Evolutionary conservation across 129 eudicot genomes (phyloP), one percentile per base, ranked within the genome.

Genomic region (Helianthus tuberosus): DNA sequence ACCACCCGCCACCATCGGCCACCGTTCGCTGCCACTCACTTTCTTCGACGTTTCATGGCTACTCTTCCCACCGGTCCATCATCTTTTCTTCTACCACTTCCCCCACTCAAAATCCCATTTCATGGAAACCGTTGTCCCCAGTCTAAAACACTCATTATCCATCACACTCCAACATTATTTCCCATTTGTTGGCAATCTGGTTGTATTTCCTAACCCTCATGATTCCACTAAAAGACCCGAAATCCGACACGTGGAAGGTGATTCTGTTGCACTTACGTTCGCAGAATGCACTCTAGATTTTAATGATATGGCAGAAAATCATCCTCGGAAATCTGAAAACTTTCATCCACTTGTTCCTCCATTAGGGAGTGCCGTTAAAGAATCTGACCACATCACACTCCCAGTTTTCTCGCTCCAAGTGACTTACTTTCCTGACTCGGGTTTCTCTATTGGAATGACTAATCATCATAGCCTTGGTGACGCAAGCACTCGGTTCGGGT

Each of bases 381-480:
- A 11, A 7, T 16, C 84, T 2, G 77, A 73, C 27, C 52, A 27
- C 9, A 75, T 69, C 32, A 16, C 59, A 3, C n/a, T 82, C 35
- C 87, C 89, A 3, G 68, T 82, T n/a, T 47, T 84, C 3, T 79
- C 89, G 1, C 11, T 84, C 6, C 87, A 84, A 72, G 77, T 77
- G 36, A 88, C 89, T 2, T 11, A 70, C 0, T 88, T 84, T 50
- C 85, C 82, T 0, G 70, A 77, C 50, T 67, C 29, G 6, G 93
- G 89, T 5, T 25, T 85, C 23, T 72, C 80, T 8, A 65, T 88
- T 6, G 93, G 93, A 6, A 68, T 74, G 75, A 79, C 87, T 0
- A 79, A 75, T 59, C 89, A 82, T 66, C 93, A 82, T 57, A 68
- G 80, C 20, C 84, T 74, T 38, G 77, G 81, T 68, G 93, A 88